These are phyloP conservation scores for Nemophila menziesii DNA, from an alignment of 257 asterid genomes.

Conservation along the genomic window DNA sequence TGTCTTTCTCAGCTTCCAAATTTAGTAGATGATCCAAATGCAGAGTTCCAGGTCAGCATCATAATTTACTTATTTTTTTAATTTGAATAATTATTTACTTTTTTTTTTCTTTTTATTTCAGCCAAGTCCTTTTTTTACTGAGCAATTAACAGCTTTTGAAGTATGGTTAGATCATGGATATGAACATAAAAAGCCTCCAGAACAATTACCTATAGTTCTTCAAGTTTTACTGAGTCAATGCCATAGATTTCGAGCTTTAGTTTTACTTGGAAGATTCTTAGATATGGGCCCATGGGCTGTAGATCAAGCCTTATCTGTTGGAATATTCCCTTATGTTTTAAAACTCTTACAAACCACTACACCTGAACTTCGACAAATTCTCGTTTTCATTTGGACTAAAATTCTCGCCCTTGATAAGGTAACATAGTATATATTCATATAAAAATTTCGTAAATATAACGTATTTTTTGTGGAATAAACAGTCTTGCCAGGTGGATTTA, in stretches of 20 bases:
- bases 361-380: constrained; percentile 93
- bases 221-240: constrained; percentile 87
- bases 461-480: constrained; percentile 12
- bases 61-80: neutral
- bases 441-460: neutral
- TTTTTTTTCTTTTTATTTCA: constrained; percentile 14
- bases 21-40: constrained; percentile 65
- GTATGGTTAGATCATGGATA: constrained; percentile 93
- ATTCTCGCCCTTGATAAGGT: constrained; percentile 97
- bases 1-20: constrained; percentile 80
- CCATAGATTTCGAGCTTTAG: constrained; percentile 84
- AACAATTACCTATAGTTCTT: constrained; percentile 81
- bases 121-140: constrained; percentile 64
- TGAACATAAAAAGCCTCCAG: constrained; percentile 72
- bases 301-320: constrained; percentile 82
- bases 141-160: constrained; percentile 74
- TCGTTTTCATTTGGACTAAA: constrained; percentile 97
- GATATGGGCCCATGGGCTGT: constrained; percentile 96
- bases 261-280: constrained; percentile 78
- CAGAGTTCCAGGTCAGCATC: constrained; percentile 59
- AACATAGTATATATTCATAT: constrained; percentile 1
- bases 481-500: constrained; percentile 92
- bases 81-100: neutral
- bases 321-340: constrained; percentile 76
- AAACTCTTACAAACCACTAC: constrained; percentile 84